phyloP scores from a whole-genome alignment of 495 filamentous ascomycete genomes.

The Aspergillus heteromorphus region DNA sequence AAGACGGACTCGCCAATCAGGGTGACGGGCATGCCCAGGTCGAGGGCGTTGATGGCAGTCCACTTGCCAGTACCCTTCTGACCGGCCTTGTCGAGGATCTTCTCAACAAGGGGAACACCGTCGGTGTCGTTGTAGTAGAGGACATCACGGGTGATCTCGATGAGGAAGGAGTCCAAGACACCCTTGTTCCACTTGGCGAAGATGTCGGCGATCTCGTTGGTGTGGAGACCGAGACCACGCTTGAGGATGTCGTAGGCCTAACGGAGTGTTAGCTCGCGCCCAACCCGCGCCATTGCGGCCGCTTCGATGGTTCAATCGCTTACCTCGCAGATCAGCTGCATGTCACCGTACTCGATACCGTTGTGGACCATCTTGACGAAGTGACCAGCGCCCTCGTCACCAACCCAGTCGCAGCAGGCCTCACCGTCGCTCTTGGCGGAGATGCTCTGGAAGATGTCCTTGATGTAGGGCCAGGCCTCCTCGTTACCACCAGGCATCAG shows the following conservation, averaged over 20 bases:
- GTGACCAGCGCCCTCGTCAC: constrained; percentile 97
- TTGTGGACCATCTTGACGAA: constrained; percentile 99
- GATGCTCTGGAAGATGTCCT: constrained; percentile 98
- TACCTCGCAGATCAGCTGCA: constrained; percentile 99
- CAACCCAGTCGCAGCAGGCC: constrained; percentile 98
- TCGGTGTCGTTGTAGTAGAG: constrained; percentile 96
- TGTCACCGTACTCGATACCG: constrained; percentile 99
- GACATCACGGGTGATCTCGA: constrained; percentile 97
- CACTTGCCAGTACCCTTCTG: constrained; percentile 99
- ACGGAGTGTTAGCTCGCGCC: background rate
- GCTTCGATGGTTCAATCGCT: constrained; percentile 3
- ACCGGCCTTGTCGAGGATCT: constrained; percentile 97
- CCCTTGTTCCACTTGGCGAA: constrained; percentile 97
- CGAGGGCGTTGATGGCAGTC: constrained; percentile 98
- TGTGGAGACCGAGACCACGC: constrained; percentile 77
- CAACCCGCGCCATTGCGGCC: background rate
- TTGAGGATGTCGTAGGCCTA: constrained; percentile 99
- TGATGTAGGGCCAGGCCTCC: constrained; percentile 96
- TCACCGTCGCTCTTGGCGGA: constrained; percentile 94
- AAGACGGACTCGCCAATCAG: constrained; percentile 97
- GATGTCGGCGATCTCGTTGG: constrained; percentile 93
- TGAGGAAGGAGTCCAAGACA: constrained; percentile 97
- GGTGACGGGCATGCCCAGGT: constrained; percentile 98
- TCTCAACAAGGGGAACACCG: constrained; percentile 84
- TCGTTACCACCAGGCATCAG: constrained; percentile 99